Conservation (phyloP, 805 yeast species). For the Ogataea corticis region DNA sequence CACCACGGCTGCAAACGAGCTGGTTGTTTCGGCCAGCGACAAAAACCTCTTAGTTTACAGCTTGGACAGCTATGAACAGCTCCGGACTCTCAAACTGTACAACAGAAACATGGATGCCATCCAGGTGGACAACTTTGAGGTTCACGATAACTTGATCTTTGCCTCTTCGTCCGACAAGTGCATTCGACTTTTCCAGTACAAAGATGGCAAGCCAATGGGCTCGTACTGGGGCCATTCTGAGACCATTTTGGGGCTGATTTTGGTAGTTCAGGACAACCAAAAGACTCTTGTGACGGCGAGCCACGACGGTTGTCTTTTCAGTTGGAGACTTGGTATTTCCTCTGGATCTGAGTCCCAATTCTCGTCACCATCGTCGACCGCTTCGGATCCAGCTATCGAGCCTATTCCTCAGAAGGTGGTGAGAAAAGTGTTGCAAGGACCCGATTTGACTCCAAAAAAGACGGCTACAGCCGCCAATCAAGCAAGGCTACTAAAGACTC, state of each 20-base stretch:
- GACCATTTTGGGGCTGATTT: conserved; percentile 43
- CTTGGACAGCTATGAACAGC: conserved; percentile 34
- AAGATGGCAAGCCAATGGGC: conserved; percentile 46
- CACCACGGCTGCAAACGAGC: conserved; percentile 33
- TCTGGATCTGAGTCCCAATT: conserved; percentile 3
- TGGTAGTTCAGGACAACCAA: conserved; percentile 22
- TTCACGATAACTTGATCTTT: conserved; percentile 34
- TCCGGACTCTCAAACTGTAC: conserved; percentile 41
- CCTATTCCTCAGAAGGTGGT: conserved; percentile 24
- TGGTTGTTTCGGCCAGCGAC: conserved; percentile 55
- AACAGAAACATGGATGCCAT: conserved; percentile 44
- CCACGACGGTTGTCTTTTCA: conserved; percentile 55
- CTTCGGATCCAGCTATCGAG: not conserved
- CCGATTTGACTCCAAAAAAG: conserved; percentile 16
- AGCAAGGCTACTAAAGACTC: conserved; percentile 5
- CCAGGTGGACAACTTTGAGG: conserved; percentile 44
- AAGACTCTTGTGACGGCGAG: conserved; percentile 43
- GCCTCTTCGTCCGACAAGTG: conserved; percentile 59
- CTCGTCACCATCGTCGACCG: conserved; percentile 15
- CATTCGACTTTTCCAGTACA: conserved; percentile 47
- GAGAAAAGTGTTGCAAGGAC: conserved; percentile 23
- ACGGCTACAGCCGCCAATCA: conserved; percentile 4
- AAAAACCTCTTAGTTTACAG: conserved; percentile 44
- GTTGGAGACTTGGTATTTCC: conserved; percentile 37
- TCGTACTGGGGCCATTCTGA: conserved; percentile 65